Base-by-base conservation (phyloP, 2,329 filamentous ascomycete genomes). In the Colletotrichum cuscutae region DNA sequence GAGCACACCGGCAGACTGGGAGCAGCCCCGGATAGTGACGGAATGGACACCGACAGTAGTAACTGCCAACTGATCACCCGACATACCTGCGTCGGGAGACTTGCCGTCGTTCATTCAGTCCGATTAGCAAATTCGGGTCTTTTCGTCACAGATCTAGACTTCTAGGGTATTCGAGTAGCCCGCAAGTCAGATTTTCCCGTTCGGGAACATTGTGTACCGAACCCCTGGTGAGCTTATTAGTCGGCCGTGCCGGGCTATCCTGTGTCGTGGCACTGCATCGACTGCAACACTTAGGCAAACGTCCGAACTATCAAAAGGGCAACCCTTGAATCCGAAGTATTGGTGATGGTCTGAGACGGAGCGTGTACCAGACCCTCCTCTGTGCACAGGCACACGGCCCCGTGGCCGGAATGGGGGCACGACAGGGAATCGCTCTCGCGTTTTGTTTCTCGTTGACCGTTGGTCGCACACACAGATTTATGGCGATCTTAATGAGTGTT, bases 291-390 rank as follows among this genome's bases (percentile, higher is more conserved):
- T 19, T 22, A 42, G 19, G 5, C 2, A 42, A 13, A 52, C 70
- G 49, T 70, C 70, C 70, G 66, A 72, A 72, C 70, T 72, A 13
- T 57, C 35, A 58, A 26, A 32, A 22, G 53, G 22, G n/a, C 42
- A 46, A 58, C 46, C 60, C 60, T 24, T 65, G 30, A 57, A 65
- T 65, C 70, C 56, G 54, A 72, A 56, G 49, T 70, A 4, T 54
- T 61, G n/a, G 35, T 24, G 42, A 11, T 13, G 26, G 37, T 53
- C 54, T 61, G 70, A 70, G 70, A 72, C 70, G 61, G 19, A 35
- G 28, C 28, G 12, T 59, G 70, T 65, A 60, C 30, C 60, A 72
- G 56, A 24, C 32, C 54, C n/a, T 46, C 7, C 60, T 57, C 66
- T 42, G 70, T 70, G 65, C 60, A 49, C 60, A n/a, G 52, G 70